Conservation (phyloP, 1,284 basidiomycete species). For the Cryptococcus maquisensis region DNA sequence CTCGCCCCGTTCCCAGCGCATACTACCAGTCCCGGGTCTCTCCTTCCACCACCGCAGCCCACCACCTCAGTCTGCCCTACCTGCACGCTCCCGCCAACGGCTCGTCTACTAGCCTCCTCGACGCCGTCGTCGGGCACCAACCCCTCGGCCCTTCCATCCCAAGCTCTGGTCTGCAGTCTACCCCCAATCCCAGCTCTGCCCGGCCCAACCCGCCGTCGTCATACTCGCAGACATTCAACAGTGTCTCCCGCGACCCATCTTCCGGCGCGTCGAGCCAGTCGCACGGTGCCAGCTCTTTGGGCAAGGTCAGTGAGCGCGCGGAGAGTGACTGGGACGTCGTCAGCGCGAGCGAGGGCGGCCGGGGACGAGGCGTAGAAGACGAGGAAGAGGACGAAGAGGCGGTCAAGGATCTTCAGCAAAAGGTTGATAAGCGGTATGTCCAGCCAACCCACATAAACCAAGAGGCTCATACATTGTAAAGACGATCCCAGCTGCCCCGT, state of each 20-base stretch:
- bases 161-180: too few species aligned
- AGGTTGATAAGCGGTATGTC: conserved; percentile 41
- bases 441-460: neutral
- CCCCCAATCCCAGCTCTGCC: neutral
- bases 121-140: conserved; percentile 35
- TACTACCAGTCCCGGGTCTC: neutral
- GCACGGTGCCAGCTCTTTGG: neutral
- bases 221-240: neutral
- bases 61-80: conserved; percentile 9
- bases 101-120: conserved; percentile 33
- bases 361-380: conserved; percentile 5
- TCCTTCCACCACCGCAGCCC: neutral
- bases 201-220: neutral
- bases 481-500: conserved; percentile 37
- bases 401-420: conserved; percentile 40
- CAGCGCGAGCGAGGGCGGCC: conserved; percentile 22
- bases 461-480: too few species aligned
- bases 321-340: conserved; percentile 29
- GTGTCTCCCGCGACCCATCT: neutral
- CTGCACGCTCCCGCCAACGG: conserved; percentile 13
- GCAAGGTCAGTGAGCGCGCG: conserved; percentile 2
- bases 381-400: conserved; percentile 18
- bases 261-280: neutral
- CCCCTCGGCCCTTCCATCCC: neutral
- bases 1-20: too few species aligned